Evolutionary conservation across 352 stramenopile species (phyloP), one percentile per base, ranked within the genome.

Genomic region (Globisporangium ultimum): DNA sequence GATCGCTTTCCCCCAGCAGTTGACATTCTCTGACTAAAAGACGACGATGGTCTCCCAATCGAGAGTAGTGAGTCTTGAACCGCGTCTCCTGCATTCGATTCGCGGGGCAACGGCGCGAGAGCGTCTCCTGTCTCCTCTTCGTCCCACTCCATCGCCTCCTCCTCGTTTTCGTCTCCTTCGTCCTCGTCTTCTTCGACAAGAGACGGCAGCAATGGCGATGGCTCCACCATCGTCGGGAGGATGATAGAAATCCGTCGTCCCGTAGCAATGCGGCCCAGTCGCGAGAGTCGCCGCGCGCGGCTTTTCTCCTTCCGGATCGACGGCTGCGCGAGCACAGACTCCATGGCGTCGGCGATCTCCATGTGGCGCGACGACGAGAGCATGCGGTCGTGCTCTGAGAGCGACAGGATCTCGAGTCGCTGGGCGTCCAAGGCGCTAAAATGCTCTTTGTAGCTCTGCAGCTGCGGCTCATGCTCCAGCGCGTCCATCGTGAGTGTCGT

Each of bases 301-400:
- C 78, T 84, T 45, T 78, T 79, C 18, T 85, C 74, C 55, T 85
- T 80, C 49, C 81, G 73, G 41, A 74, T 36, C 3, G 81, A 93
- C 36, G 79, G 72, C 36, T 85, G 70, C 15, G 84, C 78, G 21
- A 93, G 63, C 42, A 87, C 64, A 38, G 82, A 70, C 54, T 93
- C 84, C 77, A 93, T 90, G 2, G 84, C 84, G 43, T 91, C 76
- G 22, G 84, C 80, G 50, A 93, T 89, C 40, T 76, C 68, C 56
- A 74, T 72, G 60, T 90, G 84, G 20, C 76, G 74, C 14, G 64
- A 68, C 8, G 80, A 88, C 22, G 81, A 89, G 38, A 93, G 66
- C 32, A 88, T 47, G 4, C 74, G 69, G 32, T 88, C 71, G 55
- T 88, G 78, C 53, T 89, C 78, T 0, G 68, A 71, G 41, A 78